Conservation (phyloP, 805 yeast species). For the Scheffersomyces stipitis region DNA sequence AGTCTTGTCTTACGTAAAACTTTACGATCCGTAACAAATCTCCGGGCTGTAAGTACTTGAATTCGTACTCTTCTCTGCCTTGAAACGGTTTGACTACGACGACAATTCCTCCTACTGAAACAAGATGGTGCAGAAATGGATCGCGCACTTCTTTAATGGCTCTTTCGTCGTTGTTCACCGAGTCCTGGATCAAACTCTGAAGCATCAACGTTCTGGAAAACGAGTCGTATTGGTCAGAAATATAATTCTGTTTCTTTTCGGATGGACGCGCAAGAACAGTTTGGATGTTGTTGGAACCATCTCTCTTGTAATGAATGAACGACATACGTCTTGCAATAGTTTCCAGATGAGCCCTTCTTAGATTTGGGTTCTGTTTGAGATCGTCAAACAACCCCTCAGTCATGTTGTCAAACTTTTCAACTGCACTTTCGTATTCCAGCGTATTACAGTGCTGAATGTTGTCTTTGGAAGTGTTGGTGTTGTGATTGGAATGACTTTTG, state of each 20-base stretch:
- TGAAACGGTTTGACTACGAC: constrained; percentile 31
- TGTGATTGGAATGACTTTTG: not conserved
- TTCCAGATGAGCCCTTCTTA: not conserved
- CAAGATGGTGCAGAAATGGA: constrained; percentile 24
- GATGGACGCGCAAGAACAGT: constrained; percentile 15
- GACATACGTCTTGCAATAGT: constrained; percentile 5
- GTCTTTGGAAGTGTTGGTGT: not conserved
- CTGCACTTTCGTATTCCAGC: constrained; percentile 9
- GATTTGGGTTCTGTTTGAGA: not conserved
- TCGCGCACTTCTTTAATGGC: constrained; percentile 25
- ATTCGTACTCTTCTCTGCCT: constrained; percentile 17
- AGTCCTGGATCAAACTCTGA: constrained; percentile 18
- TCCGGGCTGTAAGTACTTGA: constrained; percentile 25
- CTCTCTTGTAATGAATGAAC: constrained; percentile 4
- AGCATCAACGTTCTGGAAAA: constrained; percentile 28
- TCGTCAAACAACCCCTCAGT: constrained; percentile 9
- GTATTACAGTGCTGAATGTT: constrained; percentile 1
- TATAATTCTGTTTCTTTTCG: constrained; percentile 10
- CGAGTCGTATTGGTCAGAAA: constrained; percentile 20
- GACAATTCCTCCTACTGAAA: constrained; percentile 28
- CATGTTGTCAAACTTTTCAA: constrained; percentile 13
- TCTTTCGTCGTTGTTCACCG: constrained; percentile 11
- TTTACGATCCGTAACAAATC: constrained; percentile 29
- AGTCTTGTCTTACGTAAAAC: constrained; percentile 18
- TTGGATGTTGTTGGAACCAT: constrained; percentile 3